Percentiles rank a stretch among this genome's conserved stretches.
These are phyloP conservation scores for Penicillium sp. DNA, from an alignment of 2,329 filamentous ascomycete species.

Conservation along the genomic window DNA sequence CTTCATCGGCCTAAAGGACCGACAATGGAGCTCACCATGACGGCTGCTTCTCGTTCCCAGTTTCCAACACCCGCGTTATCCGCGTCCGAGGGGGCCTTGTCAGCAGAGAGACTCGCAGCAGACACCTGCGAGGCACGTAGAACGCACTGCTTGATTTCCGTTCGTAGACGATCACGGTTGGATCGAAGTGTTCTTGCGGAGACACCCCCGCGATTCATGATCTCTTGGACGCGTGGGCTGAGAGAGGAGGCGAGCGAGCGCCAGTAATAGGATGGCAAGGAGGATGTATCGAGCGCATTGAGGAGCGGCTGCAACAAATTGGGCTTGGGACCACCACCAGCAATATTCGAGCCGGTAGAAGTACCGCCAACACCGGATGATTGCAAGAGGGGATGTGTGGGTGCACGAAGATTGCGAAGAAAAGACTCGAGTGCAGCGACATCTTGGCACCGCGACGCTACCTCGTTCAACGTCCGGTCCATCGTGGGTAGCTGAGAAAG, in stretches of 20 bases:
- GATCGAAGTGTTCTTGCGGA: conserved; percentile 72
- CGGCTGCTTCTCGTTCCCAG: conserved; percentile 88
- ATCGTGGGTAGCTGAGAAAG: conserved; percentile 74
- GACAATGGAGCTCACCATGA: conserved; percentile 85
- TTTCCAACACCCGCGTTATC: conserved; percentile 46
- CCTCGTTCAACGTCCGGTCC: conserved; percentile 73
- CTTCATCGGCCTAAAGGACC: conserved; percentile 41
- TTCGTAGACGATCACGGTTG: conserved; percentile 67
- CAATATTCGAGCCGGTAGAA: conserved; percentile 20
- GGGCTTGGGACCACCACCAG: conserved; percentile 13
- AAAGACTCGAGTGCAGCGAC: conserved; percentile 80
- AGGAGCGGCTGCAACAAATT: conserved; percentile 69
- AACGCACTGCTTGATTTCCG: conserved; percentile 78
- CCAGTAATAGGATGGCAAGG: conserved; percentile 89
- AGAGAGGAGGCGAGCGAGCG: conserved; percentile 75
- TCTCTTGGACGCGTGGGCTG: conserved; percentile 72
- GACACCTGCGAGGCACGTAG: conserved; percentile 67
- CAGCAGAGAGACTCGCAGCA: conserved; percentile 44
- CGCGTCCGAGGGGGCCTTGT: conserved; percentile 39
- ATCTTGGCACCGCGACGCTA: conserved; percentile 80
- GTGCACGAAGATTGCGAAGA: conserved; percentile 62
- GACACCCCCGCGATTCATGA: conserved; percentile 74
- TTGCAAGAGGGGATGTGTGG: conserved; percentile 60
- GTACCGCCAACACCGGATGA: conserved; percentile 25
- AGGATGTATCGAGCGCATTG: conserved; percentile 75